Percentiles rank a stretch among this genome's conserved stretches.
Conservation (phyloP, 2,329 filamentous ascomycete species). For the Nigrograna mackinnonii region DNA sequence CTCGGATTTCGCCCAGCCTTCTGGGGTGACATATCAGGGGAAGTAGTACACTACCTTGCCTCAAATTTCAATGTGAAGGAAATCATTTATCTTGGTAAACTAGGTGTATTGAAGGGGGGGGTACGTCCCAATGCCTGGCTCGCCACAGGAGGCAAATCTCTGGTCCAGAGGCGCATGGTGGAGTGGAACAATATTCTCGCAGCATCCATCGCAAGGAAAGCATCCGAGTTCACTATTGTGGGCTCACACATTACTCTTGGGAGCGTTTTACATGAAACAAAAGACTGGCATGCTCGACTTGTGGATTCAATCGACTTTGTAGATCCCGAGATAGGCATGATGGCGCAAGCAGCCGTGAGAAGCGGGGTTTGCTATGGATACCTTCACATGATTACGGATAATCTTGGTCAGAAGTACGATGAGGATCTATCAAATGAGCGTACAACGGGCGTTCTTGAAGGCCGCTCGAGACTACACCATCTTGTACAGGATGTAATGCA, state of each 20-base stretch:
- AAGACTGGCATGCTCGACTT: conserved; percentile 3
- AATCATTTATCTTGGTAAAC: conserved; percentile 9
- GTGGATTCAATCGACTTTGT: conserved; percentile 4
- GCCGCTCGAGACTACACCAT: neutral
- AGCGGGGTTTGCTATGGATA: conserved; percentile 6
- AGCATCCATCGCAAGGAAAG: neutral
- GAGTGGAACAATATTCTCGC: conserved; percentile 6
- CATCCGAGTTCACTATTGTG: neutral
- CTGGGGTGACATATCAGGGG: conserved; percentile 8
- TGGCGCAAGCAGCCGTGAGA: conserved; percentile 7
- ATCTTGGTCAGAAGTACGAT: conserved; percentile 6
- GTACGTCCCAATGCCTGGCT: conserved; percentile 3
- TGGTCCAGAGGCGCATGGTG: conserved; percentile 2
- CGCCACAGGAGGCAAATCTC: conserved; percentile 2
- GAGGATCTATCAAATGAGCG: conserved; percentile 9
- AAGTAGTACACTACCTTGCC: conserved; percentile 6
- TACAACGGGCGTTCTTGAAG: neutral
- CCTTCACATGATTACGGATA: conserved; percentile 9
- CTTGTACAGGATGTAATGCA: conserved; percentile 3
- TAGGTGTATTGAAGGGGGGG: conserved; percentile 1
- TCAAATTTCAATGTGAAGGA: conserved; percentile 4
- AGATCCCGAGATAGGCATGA: conserved; percentile 9
- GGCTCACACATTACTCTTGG: conserved; percentile 4
- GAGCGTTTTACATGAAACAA: conserved; percentile 7
- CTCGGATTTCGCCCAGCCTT: conserved; percentile 7